Base-by-base conservation (phyloP, 2,329 filamentous ascomycete species). In the Pyrenophora tritici-repentis region DNA sequence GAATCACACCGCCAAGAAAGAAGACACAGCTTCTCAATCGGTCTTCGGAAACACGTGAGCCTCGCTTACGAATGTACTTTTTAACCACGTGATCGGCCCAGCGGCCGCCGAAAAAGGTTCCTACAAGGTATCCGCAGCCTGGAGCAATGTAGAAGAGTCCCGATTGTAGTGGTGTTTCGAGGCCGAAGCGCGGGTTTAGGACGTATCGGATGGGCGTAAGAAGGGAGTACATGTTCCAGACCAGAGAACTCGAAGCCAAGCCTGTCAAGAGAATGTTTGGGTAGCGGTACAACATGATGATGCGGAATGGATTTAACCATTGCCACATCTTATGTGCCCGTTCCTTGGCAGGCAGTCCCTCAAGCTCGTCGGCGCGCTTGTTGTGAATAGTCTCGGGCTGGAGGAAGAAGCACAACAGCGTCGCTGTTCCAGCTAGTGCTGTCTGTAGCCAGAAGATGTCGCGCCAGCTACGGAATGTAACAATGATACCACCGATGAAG, bases 401-500 rank as follows among this genome's bases (percentile, higher is more conserved):
- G 10, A 90, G 75, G 60, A 89, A 84, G 58, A 84, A 81, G 26
- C 88, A 80, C 0, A 86, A 80, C 0, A 86, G 16, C 0, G 81
- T 77, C 1, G 83, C 86, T 0, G 81, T 66, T 2, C 82, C 87
- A 0, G 85, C 86, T 5, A 91, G 78, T 0, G 82, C 88, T 0
- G 86, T 84, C 66, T 91, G 88, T 0, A 92, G 76, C 85, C 87
- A 91, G 75, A 91, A 91, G 45, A 91, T 90, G 35, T 83, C 82
- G 14, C 87, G 80, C 89, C 89, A 93, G 2, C 80, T 82, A 6
- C 80, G 79, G 71, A 85, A 91, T 0, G 88, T 91, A 13, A 91
- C 87, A 42, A 93, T 89, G 37, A 91, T 85, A 18, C 88, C 89
- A 47, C 89, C 84, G 8, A 91, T 77, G 62, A 90, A 88, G 0